These are phyloP conservation scores for Mrakia blollopis DNA, from an alignment of 768 basidiomycete species.

Conservation along the genomic window DNA sequence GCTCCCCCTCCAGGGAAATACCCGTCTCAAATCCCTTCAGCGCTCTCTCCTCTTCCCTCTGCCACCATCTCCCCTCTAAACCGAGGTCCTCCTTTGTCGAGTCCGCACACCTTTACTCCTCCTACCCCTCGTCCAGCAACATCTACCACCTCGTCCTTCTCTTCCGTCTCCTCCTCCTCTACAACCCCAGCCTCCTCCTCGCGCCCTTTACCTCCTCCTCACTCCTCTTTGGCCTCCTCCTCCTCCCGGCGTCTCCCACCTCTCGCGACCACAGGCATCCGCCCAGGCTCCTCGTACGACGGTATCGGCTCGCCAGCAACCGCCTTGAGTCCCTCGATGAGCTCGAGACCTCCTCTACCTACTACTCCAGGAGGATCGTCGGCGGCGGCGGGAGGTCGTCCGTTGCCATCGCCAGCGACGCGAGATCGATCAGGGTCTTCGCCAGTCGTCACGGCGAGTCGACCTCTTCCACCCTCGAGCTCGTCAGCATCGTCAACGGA, in stretches of 20 bases:
- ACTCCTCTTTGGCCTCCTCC: not conserved
- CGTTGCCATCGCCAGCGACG: not conserved
- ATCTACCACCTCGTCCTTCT: not conserved
- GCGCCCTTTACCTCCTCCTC: not conserved
- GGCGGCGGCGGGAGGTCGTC: not conserved
- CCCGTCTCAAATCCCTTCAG: conserved; percentile 22
- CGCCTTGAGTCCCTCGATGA: not conserved
- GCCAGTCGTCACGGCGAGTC: not conserved
- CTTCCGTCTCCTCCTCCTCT: not conserved
- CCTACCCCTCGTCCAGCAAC: not conserved
- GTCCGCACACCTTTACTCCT: not conserved
- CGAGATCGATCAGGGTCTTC: not conserved
- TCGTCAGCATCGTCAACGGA: conserved; percentile 1
- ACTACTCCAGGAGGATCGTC: not conserved
- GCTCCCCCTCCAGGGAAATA: not conserved
- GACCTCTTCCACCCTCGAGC: not conserved
- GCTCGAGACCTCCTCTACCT: not conserved
- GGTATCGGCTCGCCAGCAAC: conserved; percentile 3
- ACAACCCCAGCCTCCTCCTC: not conserved
- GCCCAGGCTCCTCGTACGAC: conserved; percentile 21
- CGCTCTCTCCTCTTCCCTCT: conserved; percentile 27
- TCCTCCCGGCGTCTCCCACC: not conserved
- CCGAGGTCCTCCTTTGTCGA: not conserved
- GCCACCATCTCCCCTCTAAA: not conserved
- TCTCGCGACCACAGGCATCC: not conserved